Base-by-base conservation (phyloP, 305 asterid genomes). In the Rubia balearica region DNA sequence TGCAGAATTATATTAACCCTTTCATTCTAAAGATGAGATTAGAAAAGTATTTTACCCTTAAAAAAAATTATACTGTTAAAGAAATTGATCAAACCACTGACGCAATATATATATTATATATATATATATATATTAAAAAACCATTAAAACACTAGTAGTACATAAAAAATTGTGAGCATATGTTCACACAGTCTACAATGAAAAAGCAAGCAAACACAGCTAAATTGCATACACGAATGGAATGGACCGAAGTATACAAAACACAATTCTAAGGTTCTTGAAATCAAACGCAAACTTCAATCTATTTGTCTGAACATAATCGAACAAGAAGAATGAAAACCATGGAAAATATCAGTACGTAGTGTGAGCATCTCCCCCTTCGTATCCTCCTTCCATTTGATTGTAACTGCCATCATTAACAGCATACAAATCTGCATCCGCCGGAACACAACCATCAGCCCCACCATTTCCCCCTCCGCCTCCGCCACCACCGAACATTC, bases 331-430 rank as follows among this genome's bases (percentile, higher is more conserved):
- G 22, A 16, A 36, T 12, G 42, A 19, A 13, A 64, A 38, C 5
- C 30, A 5, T 17, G 3, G 11, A 55, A 12, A 73, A 19, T 11
- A 7, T 74, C 43, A 74, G 55, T 74, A 67, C 6, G 60, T 56
- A 1, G 42, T 22, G 56, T 49, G 7, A 33, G 16, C 55, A n/a
- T 43, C 62, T 30, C 53, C 77, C 56, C 71, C 76, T 43, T 46
- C 67, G 41, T 65, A 41, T 55, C 67, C 76, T 40, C 67, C 76
- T 55, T 73, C 66, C 19, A 72, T 41, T 41, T 67, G 73, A 56
- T 2, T 60, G 60, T 45, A 71, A 45, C 62, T 11, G 12, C 61
- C 62, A 45, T 62, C 75, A 61, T 43, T 19, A 10, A 19, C 61
- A 36, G 49, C 49, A 46, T 49, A 69, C 5, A 24, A 33, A 30